Evolutionary conservation across 2,329 filamentous ascomycete species (phyloP).

Genomic region (Fusarium udum): DNA sequence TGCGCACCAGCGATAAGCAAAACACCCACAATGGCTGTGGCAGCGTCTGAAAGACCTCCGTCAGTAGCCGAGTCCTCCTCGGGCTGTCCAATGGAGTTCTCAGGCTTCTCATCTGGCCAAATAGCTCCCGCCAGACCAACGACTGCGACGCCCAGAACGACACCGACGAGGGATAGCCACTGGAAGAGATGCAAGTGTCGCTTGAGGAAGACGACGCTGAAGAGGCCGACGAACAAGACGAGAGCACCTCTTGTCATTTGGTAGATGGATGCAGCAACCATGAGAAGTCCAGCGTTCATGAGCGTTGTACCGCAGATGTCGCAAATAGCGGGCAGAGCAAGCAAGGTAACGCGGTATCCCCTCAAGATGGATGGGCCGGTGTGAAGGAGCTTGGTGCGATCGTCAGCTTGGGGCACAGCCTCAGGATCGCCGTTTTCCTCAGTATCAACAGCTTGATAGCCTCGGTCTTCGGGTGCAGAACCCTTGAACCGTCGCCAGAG

Average conservation of each 20-base stretch:
- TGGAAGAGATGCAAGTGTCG: constrained; percentile 86
- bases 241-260: constrained; percentile 98
- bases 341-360: constrained; percentile 76
- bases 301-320: constrained; percentile 95
- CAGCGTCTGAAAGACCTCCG: constrained; percentile 50
- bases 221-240: constrained; percentile 93
- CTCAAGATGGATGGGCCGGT: constrained; percentile 68
- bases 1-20: constrained; percentile 92
- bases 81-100: constrained; percentile 44
- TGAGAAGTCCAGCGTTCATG: constrained; percentile 95
- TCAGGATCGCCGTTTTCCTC: constrained; percentile 58
- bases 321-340: constrained; percentile 88
- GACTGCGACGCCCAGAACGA: constrained; percentile 86
- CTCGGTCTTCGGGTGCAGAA: constrained; percentile 56
- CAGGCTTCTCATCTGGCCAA: constrained; percentile 71
- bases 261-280: constrained; percentile 95
- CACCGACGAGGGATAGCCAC: constrained; percentile 87
- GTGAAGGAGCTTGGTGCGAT: constrained; percentile 55
- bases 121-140: constrained; percentile 91
- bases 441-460: constrained; percentile 73
- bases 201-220: constrained; percentile 90
- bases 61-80: constrained; percentile 52
- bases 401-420: constrained; percentile 51
- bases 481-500: constrained; percentile 69
- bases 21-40: constrained; percentile 79